A percentile compares a stretch with the other conserved stretches of the same genome.
phyloP scores from a whole-genome alignment of 2,329 filamentous ascomycete genomes.

The Ascochyta lentis region DNA sequence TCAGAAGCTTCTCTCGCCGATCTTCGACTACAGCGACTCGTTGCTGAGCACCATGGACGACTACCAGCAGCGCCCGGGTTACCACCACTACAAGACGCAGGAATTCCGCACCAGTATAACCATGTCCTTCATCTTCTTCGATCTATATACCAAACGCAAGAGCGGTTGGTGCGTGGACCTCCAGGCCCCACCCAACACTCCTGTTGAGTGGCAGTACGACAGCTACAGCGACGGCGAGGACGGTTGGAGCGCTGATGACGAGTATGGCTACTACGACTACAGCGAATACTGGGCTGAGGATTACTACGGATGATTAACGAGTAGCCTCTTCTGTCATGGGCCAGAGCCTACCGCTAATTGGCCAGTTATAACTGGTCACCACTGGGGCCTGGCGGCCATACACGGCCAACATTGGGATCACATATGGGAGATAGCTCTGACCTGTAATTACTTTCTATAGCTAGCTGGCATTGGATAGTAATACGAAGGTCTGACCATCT shows the following conservation, averaged over 20 bases:
- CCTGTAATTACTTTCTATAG: conserved; percentile 13
- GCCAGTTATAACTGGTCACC: conserved; percentile 1
- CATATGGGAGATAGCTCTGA: conserved; percentile 6
- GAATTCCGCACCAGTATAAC: background rate
- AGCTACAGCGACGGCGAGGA: background rate
- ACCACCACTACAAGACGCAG: conserved; percentile 1
- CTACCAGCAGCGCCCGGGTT: background rate
- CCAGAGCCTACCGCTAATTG: conserved; percentile 7
- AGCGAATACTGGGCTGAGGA: background rate
- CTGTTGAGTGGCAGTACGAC: background rate
- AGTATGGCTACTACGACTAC: background rate
- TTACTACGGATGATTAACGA: background rate
- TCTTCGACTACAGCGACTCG: background rate
- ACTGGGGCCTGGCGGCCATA: background rate
- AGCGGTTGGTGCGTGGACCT: background rate
- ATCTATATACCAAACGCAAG: background rate
- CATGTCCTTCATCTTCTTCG: background rate
- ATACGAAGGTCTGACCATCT: background rate
- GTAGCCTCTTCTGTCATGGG: background rate
- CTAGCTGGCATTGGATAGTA: conserved; percentile 15
- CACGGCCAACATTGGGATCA: background rate
- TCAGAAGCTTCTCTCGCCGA: conserved; percentile 23
- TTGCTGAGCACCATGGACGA: background rate
- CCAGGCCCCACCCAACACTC: background rate
- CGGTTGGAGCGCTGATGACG: background rate